Conservation (phyloP, 2,329 filamentous ascomycete genomes). For the Fusarium nanum region DNA sequence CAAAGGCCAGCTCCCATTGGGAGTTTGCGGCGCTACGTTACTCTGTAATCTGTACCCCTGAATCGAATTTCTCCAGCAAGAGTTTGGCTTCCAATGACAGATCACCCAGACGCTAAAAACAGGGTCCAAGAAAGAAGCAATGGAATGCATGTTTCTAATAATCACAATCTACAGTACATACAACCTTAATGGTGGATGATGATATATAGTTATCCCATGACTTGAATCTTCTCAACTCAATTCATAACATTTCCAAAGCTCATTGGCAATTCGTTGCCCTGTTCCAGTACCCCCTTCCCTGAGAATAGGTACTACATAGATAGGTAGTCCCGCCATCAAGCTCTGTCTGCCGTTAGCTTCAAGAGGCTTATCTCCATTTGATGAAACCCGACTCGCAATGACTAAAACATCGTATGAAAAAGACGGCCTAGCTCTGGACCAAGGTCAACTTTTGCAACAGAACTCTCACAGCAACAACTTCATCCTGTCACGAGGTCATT, state of each 20-base stretch:
- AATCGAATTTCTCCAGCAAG: constrained; percentile 17
- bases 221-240: neutral
- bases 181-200: neutral
- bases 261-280: neutral
- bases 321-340: neutral
- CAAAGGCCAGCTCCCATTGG: constrained; percentile 15
- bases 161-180: neutral
- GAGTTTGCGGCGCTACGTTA: neutral
- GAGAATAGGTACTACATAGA: neutral
- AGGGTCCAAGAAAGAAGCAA: constrained; percentile 23
- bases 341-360: constrained; percentile 1
- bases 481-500: neutral
- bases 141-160: neutral
- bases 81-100: constrained; percentile 3
- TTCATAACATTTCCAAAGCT: neutral
- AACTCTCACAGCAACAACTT: neutral
- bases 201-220: neutral
- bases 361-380: constrained; percentile 1
- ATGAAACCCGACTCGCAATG: neutral
- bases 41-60: constrained; percentile 23
- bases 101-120: constrained; percentile 40
- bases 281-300: constrained; percentile 2
- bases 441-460: neutral
- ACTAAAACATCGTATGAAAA: constrained; percentile 4
- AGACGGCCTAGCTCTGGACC: constrained; percentile 4